A percentile compares a stretch with the other conserved stretches of the same genome.
These are phyloP conservation scores for Colletotrichum filicis DNA, from an alignment of 2,329 filamentous ascomycete species.

Conservation along the genomic window DNA sequence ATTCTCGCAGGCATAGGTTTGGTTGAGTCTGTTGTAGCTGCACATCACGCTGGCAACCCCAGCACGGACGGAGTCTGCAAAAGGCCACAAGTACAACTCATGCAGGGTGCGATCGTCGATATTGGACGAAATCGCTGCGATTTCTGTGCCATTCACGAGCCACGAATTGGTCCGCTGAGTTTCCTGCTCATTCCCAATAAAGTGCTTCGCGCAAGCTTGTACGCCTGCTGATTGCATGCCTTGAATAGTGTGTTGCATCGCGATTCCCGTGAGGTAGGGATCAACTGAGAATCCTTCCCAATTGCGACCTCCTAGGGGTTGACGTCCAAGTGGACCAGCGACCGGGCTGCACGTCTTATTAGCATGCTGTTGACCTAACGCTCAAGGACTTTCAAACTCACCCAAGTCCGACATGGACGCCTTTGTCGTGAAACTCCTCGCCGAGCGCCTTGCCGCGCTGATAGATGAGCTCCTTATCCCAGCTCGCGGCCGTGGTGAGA, in stretches of 20 bases:
- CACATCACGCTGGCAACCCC: constrained; percentile 78
- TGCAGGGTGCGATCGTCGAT: constrained; percentile 75
- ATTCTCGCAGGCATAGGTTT: constrained; percentile 75
- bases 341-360: constrained; percentile 59
- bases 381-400: neutral
- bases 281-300: constrained; percentile 89
- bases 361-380: neutral
- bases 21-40: constrained; percentile 78
- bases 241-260: constrained; percentile 70
- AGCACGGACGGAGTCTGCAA: constrained; percentile 74
- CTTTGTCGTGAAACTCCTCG: constrained; percentile 75
- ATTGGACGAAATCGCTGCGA: constrained; percentile 64
- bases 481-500: constrained; percentile 82
- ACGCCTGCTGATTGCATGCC: constrained; percentile 61
- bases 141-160: constrained; percentile 59
- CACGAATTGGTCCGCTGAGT: constrained; percentile 55
- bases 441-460: constrained; percentile 76
- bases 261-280: constrained; percentile 76
- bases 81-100: constrained; percentile 76
- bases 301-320: constrained; percentile 79
- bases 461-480: constrained; percentile 81
- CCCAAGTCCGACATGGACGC: constrained; percentile 79
- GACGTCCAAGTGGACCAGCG: constrained; percentile 79
- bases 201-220: constrained; percentile 63
- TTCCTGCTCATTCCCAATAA: constrained; percentile 77